These are phyloP conservation scores for Diplosphaera chodatii DNA, from an alignment of 139 green algal species.

Conservation along the genomic window DNA sequence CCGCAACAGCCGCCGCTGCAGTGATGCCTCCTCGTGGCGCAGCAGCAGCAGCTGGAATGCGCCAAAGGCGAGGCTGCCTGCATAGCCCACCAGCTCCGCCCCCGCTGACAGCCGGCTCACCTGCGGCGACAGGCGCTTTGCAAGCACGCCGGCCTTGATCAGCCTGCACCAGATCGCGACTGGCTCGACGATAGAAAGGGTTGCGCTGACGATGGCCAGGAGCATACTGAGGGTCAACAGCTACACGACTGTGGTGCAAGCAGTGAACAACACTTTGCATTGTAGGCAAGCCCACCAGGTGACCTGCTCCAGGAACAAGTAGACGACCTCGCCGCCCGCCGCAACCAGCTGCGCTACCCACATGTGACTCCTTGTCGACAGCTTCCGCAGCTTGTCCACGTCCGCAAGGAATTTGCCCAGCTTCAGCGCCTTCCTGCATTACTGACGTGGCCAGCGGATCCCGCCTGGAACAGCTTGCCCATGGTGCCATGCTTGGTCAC, in stretches of 20 bases:
- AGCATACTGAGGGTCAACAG: no score
- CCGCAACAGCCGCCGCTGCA: background rate
- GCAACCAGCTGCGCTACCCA: slow-evolving; percentile 54
- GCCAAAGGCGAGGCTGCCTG: slow-evolving; percentile 53
- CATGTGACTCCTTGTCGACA: slow-evolving; percentile 14
- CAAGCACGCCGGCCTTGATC: slow-evolving; percentile 70
- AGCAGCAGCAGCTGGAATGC: slow-evolving; percentile 6
- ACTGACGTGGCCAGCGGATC: no score
- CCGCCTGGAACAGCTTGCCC: no score
- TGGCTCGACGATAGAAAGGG: no score
- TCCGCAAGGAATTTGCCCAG: slow-evolving; percentile 79
- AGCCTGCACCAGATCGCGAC: no score
- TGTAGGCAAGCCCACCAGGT: slow-evolving; percentile 40
- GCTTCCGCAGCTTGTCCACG: slow-evolving; percentile 58
- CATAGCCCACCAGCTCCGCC: slow-evolving; percentile 70
- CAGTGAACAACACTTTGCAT: background rate
- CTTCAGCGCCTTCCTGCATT: slow-evolving; percentile 62
- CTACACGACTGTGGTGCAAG: no score
- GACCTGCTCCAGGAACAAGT: slow-evolving; percentile 83
- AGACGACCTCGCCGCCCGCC: slow-evolving; percentile 60
- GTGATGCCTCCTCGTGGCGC: background rate
- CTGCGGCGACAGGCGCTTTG: slow-evolving; percentile 35
- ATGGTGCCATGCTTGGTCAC: no score
- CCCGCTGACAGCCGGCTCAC: slow-evolving; percentile 48
- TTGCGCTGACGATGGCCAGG: no score